Evolutionary conservation across 1,139 yeast genomes (phyloP).

Genomic region (Candida sanyaensis): DNA sequence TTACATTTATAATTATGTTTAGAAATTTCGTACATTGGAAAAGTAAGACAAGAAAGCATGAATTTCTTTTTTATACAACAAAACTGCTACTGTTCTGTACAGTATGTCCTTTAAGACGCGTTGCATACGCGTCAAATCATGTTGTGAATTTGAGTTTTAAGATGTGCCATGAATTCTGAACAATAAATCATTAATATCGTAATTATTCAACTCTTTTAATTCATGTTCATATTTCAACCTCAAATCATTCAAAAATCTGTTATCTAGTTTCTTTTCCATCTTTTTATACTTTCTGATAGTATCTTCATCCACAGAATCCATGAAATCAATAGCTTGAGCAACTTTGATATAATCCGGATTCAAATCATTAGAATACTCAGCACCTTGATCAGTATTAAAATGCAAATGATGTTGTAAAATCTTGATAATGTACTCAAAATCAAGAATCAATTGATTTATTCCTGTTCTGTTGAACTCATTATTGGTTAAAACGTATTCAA

Average conservation of each 20-base stretch:
- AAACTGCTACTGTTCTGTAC: too few relatives aligned
- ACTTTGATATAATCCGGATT: conserved; percentile 32
- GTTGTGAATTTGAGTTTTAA: conserved; percentile 14
- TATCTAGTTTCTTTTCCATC: background rate
- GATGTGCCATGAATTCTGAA: conserved; percentile 22
- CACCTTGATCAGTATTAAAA: conserved; percentile 11
- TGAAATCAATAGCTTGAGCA: conserved; percentile 42
- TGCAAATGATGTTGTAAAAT: conserved; percentile 29
- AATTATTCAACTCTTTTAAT: conserved; percentile 31
- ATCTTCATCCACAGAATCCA: conserved; percentile 27
- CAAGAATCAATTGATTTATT: conserved; percentile 54
- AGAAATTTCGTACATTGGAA: background rate
- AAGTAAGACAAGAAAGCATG: background rate
- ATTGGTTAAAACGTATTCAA: conserved; percentile 62
- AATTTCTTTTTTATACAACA: too few relatives aligned
- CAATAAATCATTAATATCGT: conserved; percentile 34
- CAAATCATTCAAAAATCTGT: conserved; percentile 15
- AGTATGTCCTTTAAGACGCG: background rate
- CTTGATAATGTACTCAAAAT: conserved; percentile 49
- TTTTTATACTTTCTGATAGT: conserved; percentile 20
- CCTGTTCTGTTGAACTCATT: conserved; percentile 63
- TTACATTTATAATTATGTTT: background rate
- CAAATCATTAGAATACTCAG: conserved; percentile 24
- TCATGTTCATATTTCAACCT: conserved; percentile 25
- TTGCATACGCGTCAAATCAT: background rate